Conservation (phyloP, 2,329 filamentous ascomycete species). For the Chaetoscypha palmicola region DNA sequence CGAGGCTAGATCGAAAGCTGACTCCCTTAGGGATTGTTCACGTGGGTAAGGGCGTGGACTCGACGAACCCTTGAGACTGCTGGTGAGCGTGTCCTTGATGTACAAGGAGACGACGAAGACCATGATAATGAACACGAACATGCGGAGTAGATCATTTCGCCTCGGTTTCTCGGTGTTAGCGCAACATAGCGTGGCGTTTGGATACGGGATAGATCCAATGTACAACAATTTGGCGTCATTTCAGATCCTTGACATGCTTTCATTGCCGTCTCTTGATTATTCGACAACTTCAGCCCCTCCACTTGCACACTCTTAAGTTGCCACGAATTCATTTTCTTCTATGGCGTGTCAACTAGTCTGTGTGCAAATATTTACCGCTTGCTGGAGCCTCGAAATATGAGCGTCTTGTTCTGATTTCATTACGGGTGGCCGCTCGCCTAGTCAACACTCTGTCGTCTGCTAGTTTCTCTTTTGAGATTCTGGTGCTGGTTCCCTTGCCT, state of each 20-base stretch:
- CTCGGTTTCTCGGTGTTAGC: neutral
- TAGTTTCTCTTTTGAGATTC: slow-evolving; percentile 18
- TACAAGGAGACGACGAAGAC: slow-evolving; percentile 55
- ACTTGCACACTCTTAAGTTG: slow-evolving; percentile 92
- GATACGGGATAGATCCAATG: neutral
- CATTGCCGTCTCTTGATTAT: too few relatives aligned
- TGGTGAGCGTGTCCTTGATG: slow-evolving; percentile 75
- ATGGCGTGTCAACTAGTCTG: slow-evolving; percentile 94
- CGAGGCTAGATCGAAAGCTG: slow-evolving; percentile 15
- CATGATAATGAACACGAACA: slow-evolving; percentile 17
- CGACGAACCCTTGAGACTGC: slow-evolving; percentile 66
- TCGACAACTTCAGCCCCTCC: neutral
- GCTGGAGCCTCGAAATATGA: slow-evolving; percentile 32
- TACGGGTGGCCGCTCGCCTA: slow-evolving; percentile 27
- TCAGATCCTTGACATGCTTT: too few relatives aligned
- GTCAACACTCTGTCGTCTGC: slow-evolving; percentile 27
- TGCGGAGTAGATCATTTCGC: slow-evolving; percentile 3
- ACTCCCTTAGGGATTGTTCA: slow-evolving; percentile 76
- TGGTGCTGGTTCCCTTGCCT: slow-evolving; percentile 20
- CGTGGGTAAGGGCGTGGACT: slow-evolving; percentile 68
- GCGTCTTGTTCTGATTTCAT: slow-evolving; percentile 32
- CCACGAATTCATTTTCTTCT: slow-evolving; percentile 61
- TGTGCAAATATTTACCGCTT: slow-evolving; percentile 66
- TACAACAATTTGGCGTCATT: slow-evolving; percentile 4
- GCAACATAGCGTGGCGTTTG: slow-evolving; percentile 2